These are phyloP conservation scores for Rhynchospora breviuscula DNA, from an alignment of 176 grass and related monocot genomes.

Conservation along the genomic window DNA sequence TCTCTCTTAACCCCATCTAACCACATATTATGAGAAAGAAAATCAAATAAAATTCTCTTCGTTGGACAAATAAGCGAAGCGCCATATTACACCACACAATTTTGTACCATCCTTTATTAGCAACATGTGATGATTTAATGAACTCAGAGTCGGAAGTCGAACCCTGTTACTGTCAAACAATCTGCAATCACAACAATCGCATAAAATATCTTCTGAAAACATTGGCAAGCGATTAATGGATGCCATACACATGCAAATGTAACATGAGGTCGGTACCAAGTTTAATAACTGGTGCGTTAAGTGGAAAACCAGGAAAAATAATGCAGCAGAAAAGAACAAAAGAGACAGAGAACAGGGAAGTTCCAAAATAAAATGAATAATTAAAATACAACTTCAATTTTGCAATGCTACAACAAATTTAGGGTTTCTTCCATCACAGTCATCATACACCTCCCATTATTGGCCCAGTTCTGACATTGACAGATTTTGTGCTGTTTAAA, in stretches of 20 bases:
- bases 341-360: background rate
- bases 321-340: background rate
- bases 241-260: background rate
- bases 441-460: constrained; percentile 4
- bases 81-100: no score
- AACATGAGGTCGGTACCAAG: no score
- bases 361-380: constrained; percentile 9
- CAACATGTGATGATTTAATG: no score
- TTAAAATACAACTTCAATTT: constrained; percentile 19
- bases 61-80: no score
- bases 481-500: background rate
- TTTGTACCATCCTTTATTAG: no score
- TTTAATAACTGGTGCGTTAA: background rate
- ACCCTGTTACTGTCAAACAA: no score
- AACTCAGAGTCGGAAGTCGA: no score
- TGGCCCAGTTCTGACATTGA: constrained; percentile 6
- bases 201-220: background rate
- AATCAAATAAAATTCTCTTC: background rate
- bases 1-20: background rate
- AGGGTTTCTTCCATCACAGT: constrained; percentile 17
- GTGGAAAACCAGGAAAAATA: background rate
- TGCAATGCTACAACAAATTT: constrained; percentile 19
- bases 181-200: no score
- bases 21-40: background rate
- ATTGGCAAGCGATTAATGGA: no score